Base-by-base conservation (phyloP, 495 filamentous ascomycete species). In the Trichoderma asperelloides region DNA sequence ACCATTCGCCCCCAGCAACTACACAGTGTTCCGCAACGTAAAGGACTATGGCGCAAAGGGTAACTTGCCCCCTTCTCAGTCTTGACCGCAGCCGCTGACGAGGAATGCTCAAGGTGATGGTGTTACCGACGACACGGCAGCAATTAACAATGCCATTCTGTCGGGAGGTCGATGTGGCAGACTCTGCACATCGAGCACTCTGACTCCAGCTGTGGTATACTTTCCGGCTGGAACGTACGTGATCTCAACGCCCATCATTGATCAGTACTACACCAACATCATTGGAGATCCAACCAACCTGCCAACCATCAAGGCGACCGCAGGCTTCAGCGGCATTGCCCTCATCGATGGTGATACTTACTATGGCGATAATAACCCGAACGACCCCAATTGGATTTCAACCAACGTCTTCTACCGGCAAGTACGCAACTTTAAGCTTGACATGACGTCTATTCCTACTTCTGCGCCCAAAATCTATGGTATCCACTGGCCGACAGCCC, bases 21-120 rank as follows among this genome's bases (percentile, higher is more conserved):
- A 92, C 75, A 83, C 92, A 73, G 82, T 97, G 25, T 97, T 87
- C 76, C 89, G 93, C 49, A 96, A 97, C 74, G 92, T 97, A 33
- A 88, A 82, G 77, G 93, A 96, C 70, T 95, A 85, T 72, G 89
- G 89, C 27, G 89, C 89, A 3, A 86, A 79, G 66, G 88, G 64
- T 64, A 64, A 16, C 15, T 40, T 13, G 41, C 33, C 27, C 21
- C 40, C 25, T 25, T 8, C 12, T 65, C 21, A 25, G 6, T 13
- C 21, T 21, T 15, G 8, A 6, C 1, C 21, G 25, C 21, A 25
- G n/a, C 21, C 25, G n/a, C 49, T 55, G n/a, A 55, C 49, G n/a
- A 6, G 3, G 49, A 55, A 27, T 55, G 2, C 8, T 55, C 21
- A 25, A 55, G 49, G 49, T n/a, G 49, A 55, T 30, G 63, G 33